Evolutionary conservation across 805 yeast species (phyloP).

Genomic region (Lipomyces spencermartinsiae): DNA sequence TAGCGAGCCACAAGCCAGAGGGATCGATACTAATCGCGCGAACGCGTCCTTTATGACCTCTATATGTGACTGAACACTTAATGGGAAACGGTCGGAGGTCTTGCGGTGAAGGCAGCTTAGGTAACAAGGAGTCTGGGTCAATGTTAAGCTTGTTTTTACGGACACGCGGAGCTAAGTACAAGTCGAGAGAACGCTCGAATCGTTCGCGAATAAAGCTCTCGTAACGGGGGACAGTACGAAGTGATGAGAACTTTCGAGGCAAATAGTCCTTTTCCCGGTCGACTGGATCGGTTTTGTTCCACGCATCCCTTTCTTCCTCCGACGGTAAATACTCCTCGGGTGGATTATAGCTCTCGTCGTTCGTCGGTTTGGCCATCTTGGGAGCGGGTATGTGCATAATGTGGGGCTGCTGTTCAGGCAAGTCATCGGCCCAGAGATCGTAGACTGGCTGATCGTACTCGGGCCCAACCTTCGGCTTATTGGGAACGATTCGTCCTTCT

Average conservation of each 20-base stretch:
- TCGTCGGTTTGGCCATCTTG: conserved; percentile 91
- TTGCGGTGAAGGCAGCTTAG: conserved; percentile 95
- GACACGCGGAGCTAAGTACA: conserved; percentile 94
- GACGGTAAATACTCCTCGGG: conserved; percentile 91
- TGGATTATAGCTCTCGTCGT: conserved; percentile 96
- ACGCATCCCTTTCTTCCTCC: conserved; percentile 74
- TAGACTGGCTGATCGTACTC: conserved; percentile 56
- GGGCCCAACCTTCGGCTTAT: conserved; percentile 58
- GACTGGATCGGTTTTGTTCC: conserved; percentile 71
- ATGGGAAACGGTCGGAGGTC: conserved; percentile 97
- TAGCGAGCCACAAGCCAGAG: conserved; percentile 91
- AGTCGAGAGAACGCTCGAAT: conserved; percentile 91
- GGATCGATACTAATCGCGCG: conserved; percentile 87
- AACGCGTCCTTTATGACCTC: conserved; percentile 83
- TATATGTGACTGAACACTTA: conserved; percentile 78
- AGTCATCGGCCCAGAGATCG: conserved; percentile 84
- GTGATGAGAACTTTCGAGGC: conserved; percentile 80
- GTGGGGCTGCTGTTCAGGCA: conserved; percentile 65
- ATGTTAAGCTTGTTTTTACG: conserved; percentile 88
- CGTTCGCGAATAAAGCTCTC: conserved; percentile 83
- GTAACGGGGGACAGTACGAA: conserved; percentile 94
- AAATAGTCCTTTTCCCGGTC: conserved; percentile 81
- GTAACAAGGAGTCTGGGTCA: conserved; percentile 94
- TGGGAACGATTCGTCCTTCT: conserved; percentile 90
- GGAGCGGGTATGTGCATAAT: conserved; percentile 95